Evolutionary conservation across 2,329 filamentous ascomycete genomes (phyloP).

Genomic region (Cytospora leucostoma): DNA sequence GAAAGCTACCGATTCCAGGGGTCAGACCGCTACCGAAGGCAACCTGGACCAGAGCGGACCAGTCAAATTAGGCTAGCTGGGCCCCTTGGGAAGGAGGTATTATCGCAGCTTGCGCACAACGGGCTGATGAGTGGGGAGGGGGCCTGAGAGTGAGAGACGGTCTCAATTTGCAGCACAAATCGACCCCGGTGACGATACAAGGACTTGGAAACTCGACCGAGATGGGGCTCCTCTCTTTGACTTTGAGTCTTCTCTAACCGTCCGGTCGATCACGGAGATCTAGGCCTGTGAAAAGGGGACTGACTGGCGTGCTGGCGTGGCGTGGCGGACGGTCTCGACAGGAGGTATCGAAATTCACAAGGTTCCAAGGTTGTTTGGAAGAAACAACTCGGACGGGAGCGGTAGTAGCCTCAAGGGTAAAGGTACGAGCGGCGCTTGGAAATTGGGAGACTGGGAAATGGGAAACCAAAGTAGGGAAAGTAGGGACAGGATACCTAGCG

Average conservation of each 20-base stretch:
- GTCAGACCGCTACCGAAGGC: slow-evolving; percentile 23
- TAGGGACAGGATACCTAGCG: slow-evolving; percentile 1
- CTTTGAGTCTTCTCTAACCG: background rate
- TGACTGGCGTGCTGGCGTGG: background rate
- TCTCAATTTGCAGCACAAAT: slow-evolving; percentile 19
- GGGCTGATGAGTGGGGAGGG: slow-evolving; percentile 21
- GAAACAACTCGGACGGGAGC: no score
- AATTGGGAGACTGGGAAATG: slow-evolving; percentile 15
- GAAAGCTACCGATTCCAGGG: slow-evolving; percentile 25
- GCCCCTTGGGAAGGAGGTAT: slow-evolving; percentile 23
- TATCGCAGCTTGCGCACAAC: slow-evolving; percentile 18
- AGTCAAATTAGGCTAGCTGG: slow-evolving; percentile 24
- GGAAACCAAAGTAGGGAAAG: slow-evolving; percentile 2
- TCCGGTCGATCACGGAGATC: slow-evolving; percentile 1
- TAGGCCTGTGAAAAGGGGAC: background rate
- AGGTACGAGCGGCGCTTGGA: slow-evolving; percentile 11
- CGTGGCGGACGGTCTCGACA: background rate
- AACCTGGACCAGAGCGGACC: slow-evolving; percentile 21
- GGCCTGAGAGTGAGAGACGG: slow-evolving; percentile 18
- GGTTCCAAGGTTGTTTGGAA: background rate
- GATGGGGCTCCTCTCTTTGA: slow-evolving; percentile 10
- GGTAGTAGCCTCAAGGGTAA: no score
- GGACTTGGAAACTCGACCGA: slow-evolving; percentile 23
- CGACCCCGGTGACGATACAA: slow-evolving; percentile 24
- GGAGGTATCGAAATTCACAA: background rate